Evolutionary conservation across 352 stramenopile genomes (phyloP).

Genomic region (Globisporangium sylvaticum): DNA sequence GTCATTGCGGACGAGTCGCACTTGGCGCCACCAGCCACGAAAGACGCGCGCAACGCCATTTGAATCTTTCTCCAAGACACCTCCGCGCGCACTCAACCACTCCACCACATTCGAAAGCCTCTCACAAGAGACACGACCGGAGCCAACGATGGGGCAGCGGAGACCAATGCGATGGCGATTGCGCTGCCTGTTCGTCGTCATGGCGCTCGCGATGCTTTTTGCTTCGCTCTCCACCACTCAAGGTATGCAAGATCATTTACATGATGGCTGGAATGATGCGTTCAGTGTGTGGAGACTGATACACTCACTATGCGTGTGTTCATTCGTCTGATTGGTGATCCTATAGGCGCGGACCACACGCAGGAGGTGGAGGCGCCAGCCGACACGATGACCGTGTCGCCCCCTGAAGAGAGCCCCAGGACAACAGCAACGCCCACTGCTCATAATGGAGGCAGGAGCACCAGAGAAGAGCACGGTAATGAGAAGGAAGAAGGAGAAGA

Average conservation of each 20-base stretch:
- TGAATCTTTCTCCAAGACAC: neutral
- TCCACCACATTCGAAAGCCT: no score
- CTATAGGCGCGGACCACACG: neutral
- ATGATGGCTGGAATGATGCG: neutral
- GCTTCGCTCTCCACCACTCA: neutral
- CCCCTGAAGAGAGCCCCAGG: neutral
- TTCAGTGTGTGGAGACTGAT: no score
- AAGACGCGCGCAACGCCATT: neutral
- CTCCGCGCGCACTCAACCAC: no score
- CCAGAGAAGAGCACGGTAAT: slow-evolving; percentile 5
- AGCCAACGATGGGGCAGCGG: neutral
- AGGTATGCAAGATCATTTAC: neutral
- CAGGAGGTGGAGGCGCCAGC: slow-evolving; percentile 4
- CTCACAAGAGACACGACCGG: neutral
- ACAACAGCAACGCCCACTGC: no score
- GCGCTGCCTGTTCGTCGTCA: neutral
- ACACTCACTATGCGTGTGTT: neutral
- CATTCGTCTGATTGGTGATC: neutral
- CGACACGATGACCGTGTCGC: neutral
- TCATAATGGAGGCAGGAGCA: neutral
- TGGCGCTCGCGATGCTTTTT: slow-evolving; percentile 19
- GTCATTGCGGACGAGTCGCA: neutral
- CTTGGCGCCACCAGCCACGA: neutral
- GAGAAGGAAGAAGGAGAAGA: slow-evolving; percentile 7
- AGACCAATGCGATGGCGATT: neutral